Conservation (phyloP, 2,329 filamentous ascomycete genomes). For the Eutypa lata region DNA sequence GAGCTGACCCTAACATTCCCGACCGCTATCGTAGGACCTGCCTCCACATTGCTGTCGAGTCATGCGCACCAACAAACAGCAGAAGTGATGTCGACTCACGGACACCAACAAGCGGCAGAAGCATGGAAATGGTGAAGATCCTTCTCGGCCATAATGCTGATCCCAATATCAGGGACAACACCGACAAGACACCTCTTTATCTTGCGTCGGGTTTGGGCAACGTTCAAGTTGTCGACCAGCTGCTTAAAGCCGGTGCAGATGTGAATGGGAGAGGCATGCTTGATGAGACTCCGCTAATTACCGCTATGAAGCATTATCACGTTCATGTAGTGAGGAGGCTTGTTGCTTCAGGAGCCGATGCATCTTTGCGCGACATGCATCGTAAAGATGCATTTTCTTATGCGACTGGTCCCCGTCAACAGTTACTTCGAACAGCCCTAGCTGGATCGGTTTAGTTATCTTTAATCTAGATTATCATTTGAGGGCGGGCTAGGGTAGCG, state of each 20-base stretch:
- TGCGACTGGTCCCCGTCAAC: not conserved
- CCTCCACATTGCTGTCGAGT: not conserved
- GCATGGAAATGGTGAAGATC: not conserved
- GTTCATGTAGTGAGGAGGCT: not conserved
- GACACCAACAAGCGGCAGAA: not conserved
- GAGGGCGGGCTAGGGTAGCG: too few species aligned
- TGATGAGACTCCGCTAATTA: not conserved
- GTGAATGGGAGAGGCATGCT: not conserved
- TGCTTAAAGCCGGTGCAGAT: not conserved
- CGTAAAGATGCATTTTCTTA: not conserved
- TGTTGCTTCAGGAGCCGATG: not conserved
- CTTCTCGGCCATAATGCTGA: not conserved
- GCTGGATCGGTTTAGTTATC: too few species aligned
- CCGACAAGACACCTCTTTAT: conserved; percentile 1
- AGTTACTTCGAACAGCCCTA: too few species aligned
- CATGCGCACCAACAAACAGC: not conserved
- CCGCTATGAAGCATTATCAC: not conserved
- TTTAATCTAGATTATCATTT: too few species aligned
- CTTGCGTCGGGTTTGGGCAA: not conserved
- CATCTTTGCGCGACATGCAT: not conserved
- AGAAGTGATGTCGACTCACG: not conserved
- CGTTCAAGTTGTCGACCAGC: not conserved
- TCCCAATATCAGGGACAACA: not conserved
- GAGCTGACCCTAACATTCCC: not conserved
- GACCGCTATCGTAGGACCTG: not conserved